phyloP scores from a whole-genome alignment of 352 stramenopile genomes.

The Pythium diclinum region DNA sequence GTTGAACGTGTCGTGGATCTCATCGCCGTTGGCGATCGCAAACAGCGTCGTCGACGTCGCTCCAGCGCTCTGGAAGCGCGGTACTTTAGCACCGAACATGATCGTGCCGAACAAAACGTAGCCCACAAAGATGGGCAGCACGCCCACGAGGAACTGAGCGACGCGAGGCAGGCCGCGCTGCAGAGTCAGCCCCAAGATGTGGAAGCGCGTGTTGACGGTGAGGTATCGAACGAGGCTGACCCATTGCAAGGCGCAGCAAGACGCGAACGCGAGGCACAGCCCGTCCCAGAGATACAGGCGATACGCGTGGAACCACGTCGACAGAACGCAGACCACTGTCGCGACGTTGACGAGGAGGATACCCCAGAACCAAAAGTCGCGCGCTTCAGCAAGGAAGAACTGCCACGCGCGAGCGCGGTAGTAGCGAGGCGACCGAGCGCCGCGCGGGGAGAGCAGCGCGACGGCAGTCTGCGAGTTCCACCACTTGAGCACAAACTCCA shows the following conservation, averaged over 20 bases:
- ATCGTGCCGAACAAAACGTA: slow-evolving; percentile 85
- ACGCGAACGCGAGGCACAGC: slow-evolving; percentile 60
- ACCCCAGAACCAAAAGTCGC: slow-evolving; percentile 71
- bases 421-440: slow-evolving; percentile 17
- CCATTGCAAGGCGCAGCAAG: slow-evolving; percentile 74
- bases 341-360: slow-evolving; percentile 47
- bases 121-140: slow-evolving; percentile 78
- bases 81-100: slow-evolving; percentile 82
- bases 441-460: slow-evolving; percentile 18
- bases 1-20: slow-evolving; percentile 86
- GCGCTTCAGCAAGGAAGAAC: slow-evolving; percentile 25
- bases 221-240: slow-evolving; percentile 72
- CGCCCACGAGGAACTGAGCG: slow-evolving; percentile 77
- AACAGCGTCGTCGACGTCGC: slow-evolving; percentile 78
- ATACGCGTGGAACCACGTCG: slow-evolving; percentile 55
- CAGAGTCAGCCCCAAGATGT: slow-evolving; percentile 78
- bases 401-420: slow-evolving; percentile 23
- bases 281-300: slow-evolving; percentile 48
- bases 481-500: slow-evolving; percentile 51
- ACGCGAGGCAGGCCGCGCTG: slow-evolving; percentile 64
- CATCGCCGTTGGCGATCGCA: slow-evolving; percentile 83
- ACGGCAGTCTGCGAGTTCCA: slow-evolving; percentile 21
- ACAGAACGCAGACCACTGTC: slow-evolving; percentile 47
- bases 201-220: slow-evolving; percentile 62
- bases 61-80: slow-evolving; percentile 67